Evolutionary conservation across 257 asterid species (phyloP), one percentile per base, ranked within the genome.

Genomic region (Fraxinus excelsior): DNA sequence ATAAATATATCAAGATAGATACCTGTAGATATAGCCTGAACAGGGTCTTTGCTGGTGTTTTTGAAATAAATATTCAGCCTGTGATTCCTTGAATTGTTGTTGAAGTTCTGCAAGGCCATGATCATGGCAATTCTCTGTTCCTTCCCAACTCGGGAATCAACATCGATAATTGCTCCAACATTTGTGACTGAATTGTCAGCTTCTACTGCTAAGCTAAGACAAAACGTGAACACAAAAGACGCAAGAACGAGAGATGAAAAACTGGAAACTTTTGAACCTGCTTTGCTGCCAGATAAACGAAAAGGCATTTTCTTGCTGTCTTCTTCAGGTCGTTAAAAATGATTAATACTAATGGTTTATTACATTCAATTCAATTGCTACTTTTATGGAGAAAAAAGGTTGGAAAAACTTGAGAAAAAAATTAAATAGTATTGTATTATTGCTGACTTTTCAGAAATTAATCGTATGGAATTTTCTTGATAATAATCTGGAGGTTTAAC

Each of bases 11-110:
- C 14, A 68, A 18, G 5, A 23, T 14, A 18, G 5, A 23, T 14
- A 87, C 91, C 91, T 79, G 83, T 78, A 80, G 46, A 77, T 7
- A 81, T 77, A 19, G 83, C 83, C 69, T 83, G 82, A 72, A 87
- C 23, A 9, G 91, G 82, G 67, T 74, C 76, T 38, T 58, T 70
- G 71, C 75, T 64, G 64, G 75, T 72, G 78, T 78, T 68, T n/a
- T 67, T 70, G n/a, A 85, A 83, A 74, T 83, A 84, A 83, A 81
- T 69, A 29, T 40, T 5, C 23, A 85, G 74, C 14, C 73, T 76
- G 28, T 74, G 79, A 53, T 72, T 74, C 16, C 6, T 80, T 7
- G 74, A 77, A 40, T 28, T n/a, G 37, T 68, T 70, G 32, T 76
- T 82, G 80, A 79, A 82, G 13, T 74, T 69, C 18, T 75, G 72